Conservation (phyloP, 495 filamentous ascomycete species). For the Xylaria sp. region DNA sequence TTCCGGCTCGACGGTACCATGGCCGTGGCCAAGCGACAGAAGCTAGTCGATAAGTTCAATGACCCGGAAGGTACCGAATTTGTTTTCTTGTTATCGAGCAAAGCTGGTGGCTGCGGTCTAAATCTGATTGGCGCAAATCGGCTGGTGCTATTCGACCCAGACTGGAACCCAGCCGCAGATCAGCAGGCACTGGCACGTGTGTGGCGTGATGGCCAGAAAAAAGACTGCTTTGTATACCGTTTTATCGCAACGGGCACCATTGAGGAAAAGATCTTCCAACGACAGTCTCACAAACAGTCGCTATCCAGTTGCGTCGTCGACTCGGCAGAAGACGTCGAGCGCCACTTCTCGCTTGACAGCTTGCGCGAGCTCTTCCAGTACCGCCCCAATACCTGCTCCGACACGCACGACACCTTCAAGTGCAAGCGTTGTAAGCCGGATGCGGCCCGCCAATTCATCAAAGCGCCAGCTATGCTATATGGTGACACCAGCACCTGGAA, state of each 20-base stretch:
- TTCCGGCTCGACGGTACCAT: conserved; percentile 94
- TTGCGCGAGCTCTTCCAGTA: conserved; percentile 94
- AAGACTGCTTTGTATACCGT: conserved; percentile 98
- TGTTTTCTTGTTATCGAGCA: conserved; percentile 93
- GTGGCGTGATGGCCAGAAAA: conserved; percentile 99
- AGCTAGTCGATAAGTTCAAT: conserved; percentile 98
- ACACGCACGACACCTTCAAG: conserved; percentile 99
- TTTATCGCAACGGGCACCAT: conserved; percentile 98
- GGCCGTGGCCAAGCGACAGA: conserved; percentile 95
- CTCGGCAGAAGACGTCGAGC: conserved; percentile 93
- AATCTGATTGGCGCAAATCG: conserved; percentile 98
- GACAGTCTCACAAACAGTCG: conserved; percentile 97
- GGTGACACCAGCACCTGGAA: conserved; percentile 99
- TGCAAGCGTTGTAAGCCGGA: conserved; percentile 93
- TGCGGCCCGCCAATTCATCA: conserved; percentile 77
- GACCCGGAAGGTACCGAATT: conserved; percentile 91
- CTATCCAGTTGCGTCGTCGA: conserved; percentile 98
- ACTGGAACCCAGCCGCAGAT: conserved; percentile 99
- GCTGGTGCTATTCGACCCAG: conserved; percentile 95
- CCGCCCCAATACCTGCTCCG: conserved; percentile 79
- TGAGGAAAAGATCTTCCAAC: conserved; percentile 99
- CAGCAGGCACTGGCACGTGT: conserved; percentile 97
- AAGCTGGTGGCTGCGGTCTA: conserved; percentile 95
- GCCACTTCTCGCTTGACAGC: conserved; percentile 90
- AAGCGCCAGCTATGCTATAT: conserved; percentile 92